Evolutionary conservation across 768 basidiomycete species (phyloP), one percentile per base, ranked within the genome.

Genomic region (Podaxis carcinomalis): DNA sequence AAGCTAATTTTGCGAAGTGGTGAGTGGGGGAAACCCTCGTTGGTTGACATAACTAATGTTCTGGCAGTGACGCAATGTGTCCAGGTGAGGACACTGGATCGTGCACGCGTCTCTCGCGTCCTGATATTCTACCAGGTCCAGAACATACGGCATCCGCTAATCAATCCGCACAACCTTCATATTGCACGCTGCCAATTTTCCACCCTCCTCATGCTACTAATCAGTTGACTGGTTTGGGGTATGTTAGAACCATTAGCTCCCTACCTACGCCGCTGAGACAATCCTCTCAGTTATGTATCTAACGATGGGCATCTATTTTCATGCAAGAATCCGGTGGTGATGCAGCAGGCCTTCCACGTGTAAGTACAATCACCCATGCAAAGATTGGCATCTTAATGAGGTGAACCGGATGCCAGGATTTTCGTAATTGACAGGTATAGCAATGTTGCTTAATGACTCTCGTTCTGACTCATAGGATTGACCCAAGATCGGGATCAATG

Each of bases 301-400:
- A 72, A 71, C 21, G 85, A 87, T 53, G 85, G 86, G 0, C 86
- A 87, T 66, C 64, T 74, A 5, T 87, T 83, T 59, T 35, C 68
- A 0, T 87, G 85, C 70, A 74, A 74, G 55, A 83, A 86, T 63
- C 86, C 86, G 1, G 74, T 72, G 0, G 72, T 78, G 10, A 68
- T 81, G 68, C 80, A 78, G 19, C 83, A 80, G 64, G 76, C 85
- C 0, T 86, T 80, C 71, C 85, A 87, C 67, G 83, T 87, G 83
- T 86, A 68, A 60, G 84, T 75, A 3, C 4, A 40, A 42, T 35
- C 32, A 59, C 11, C 14, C 10, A 47, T 47, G 19, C 7, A n/a
- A 21, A 47, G 3, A 25, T 7, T 4, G 7, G 11, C 21, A 14
- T 49, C 25, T 49, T 23, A 49, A 11, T 25, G 25, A 21, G 21